Percentiles rank a stretch among this genome's conserved stretches.
phyloP scores from a whole-genome alignment of 768 basidiomycete genomes.

The Xerocomellus dryophilus region DNA sequence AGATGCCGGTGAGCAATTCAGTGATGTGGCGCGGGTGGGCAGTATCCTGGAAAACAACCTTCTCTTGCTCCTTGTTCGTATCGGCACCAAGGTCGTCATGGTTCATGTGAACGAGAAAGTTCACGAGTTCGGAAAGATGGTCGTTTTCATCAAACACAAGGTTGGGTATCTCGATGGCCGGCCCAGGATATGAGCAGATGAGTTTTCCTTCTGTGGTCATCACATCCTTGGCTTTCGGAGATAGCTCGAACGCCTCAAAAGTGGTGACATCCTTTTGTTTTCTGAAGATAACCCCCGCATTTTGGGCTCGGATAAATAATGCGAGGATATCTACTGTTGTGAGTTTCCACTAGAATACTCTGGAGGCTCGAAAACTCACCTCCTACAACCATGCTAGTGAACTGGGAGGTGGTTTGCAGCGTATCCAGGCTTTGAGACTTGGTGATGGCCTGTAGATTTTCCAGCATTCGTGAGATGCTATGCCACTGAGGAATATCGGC shows the following conservation, averaged over 20 bases:
- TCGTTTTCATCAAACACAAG: slow-evolving; percentile 15
- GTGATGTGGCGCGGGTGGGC: slow-evolving; percentile 46
- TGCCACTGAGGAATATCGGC: slow-evolving; percentile 26
- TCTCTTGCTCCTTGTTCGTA: neutral
- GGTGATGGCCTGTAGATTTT: slow-evolving; percentile 12
- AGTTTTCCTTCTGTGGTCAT: slow-evolving; percentile 42
- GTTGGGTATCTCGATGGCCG: slow-evolving; percentile 37
- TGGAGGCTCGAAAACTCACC: slow-evolving; percentile 9
- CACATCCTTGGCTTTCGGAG: slow-evolving; percentile 34
- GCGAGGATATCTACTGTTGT: slow-evolving; percentile 33
- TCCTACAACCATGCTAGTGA: slow-evolving; percentile 17
- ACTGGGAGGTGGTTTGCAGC: slow-evolving; percentile 12
- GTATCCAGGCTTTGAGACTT: neutral
- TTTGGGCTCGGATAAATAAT: slow-evolving; percentile 43
- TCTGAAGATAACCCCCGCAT: slow-evolving; percentile 45
- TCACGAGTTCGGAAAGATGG: too few relatives aligned
- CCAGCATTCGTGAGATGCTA: slow-evolving; percentile 28
- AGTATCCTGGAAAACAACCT: slow-evolving; percentile 29
- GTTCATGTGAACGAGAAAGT: neutral
- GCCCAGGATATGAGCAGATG: slow-evolving; percentile 42
- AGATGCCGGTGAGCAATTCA: slow-evolving; percentile 38
- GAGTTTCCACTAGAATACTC: neutral
- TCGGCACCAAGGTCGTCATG: slow-evolving; percentile 37
- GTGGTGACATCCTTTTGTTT: slow-evolving; percentile 23
- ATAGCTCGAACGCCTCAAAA: slow-evolving; percentile 47